Evolutionary conservation across 163 green algal species (phyloP).

Genomic region (Prototheca stagnorum): DNA sequence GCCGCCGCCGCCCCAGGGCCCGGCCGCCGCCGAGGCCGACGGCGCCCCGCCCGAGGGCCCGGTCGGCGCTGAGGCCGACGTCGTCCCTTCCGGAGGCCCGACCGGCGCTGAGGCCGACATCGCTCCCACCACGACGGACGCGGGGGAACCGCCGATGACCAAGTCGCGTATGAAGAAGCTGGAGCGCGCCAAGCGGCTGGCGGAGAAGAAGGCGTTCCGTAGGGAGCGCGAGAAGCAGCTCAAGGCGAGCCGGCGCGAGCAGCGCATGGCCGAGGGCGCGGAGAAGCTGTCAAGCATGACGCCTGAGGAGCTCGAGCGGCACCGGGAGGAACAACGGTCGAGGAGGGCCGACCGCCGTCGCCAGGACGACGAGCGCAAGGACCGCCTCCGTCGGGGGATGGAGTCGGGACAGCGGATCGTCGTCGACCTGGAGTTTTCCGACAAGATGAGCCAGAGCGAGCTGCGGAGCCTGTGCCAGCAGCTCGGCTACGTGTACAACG

Average conservation of each 20-base stretch:
- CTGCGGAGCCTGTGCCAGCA: conserved; percentile 31
- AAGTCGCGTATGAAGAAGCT: too few species aligned
- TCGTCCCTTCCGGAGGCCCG: too few species aligned
- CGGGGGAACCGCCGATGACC: too few species aligned
- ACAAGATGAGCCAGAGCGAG: conserved; percentile 38
- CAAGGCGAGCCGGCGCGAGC: conserved; percentile 1
- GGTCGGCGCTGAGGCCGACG: too few species aligned
- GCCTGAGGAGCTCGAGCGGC: conserved; percentile 18
- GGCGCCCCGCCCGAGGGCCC: too few species aligned
- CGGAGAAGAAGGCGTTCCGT: conserved; percentile 10
- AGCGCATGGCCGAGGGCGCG: conserved; percentile 6
- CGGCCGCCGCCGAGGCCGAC: too few species aligned
- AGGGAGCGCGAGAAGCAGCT: conserved; percentile 6
- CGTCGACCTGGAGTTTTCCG: conserved; percentile 41
- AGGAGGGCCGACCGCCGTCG: neutral
- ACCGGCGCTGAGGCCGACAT: too few species aligned
- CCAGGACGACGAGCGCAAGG: neutral
- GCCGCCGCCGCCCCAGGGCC: too few species aligned
- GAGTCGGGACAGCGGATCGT: conserved; percentile 32
- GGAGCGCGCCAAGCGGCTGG: too few species aligned
- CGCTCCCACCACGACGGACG: too few species aligned
- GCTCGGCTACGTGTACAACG: conserved; percentile 37
- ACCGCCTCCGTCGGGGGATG: too few species aligned
- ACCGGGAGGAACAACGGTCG: conserved; percentile 8
- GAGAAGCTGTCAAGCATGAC: conserved; percentile 17